Percentiles rank a stretch among this genome's conserved stretches.
Conservation (phyloP, 352 stramenopile genomes). For the Phytopythium montanum region DNA sequence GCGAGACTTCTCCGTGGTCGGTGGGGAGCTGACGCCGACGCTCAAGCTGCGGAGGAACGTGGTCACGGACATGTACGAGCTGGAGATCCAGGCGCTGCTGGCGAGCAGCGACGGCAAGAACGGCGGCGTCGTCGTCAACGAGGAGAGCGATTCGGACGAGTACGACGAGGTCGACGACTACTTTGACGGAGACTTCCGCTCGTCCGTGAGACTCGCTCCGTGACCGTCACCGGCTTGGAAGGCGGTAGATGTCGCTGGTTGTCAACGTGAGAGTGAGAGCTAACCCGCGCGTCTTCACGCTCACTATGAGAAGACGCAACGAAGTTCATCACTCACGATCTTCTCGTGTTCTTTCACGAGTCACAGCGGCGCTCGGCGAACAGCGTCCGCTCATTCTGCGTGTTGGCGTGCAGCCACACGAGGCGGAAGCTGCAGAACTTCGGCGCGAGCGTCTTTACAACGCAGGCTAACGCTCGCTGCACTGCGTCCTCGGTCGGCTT, state of each 20-base stretch:
- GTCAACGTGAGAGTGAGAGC: neutral
- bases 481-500: conserved; percentile 24
- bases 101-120: conserved; percentile 10
- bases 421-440: conserved; percentile 17
- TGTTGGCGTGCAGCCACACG: conserved; percentile 40
- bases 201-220: conserved; percentile 1
- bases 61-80: conserved; percentile 83
- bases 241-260: neutral
- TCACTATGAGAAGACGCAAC: neutral
- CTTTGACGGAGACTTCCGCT: conserved; percentile 1
- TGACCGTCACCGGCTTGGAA: neutral
- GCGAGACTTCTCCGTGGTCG: conserved; percentile 82
- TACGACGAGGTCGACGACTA: conserved; percentile 1
- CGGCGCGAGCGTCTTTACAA: conserved; percentile 4
- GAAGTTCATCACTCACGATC: neutral
- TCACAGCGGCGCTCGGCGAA: conserved; percentile 13
- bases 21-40: conserved; percentile 91
- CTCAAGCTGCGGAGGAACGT: conserved; percentile 93
- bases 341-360: neutral
- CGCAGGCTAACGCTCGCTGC: conserved; percentile 13
- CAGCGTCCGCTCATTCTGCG: conserved; percentile 43
- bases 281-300: neutral
- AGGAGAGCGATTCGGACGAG: conserved; percentile 7
- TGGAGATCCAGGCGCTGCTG: conserved; percentile 89
- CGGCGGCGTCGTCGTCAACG: conserved; percentile 4